phyloP scores from a whole-genome alignment of 208 protist species.

The Trypanosoma vivax region DNA sequence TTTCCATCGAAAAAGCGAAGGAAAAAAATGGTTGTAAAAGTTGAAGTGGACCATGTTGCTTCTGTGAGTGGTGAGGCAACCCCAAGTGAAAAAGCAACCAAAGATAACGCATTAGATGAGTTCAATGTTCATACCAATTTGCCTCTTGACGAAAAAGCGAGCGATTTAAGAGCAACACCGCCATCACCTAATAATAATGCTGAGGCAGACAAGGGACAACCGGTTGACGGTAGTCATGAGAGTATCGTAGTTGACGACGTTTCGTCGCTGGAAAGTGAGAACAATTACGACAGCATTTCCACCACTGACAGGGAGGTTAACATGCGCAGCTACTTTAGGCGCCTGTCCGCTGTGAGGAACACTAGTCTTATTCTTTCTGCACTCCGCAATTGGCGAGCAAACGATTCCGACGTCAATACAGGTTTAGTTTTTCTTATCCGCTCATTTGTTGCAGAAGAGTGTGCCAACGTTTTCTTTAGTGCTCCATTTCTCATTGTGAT shows the following conservation, averaged over 20 bases:
- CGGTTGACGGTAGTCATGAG: neutral
- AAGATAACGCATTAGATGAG: constrained; percentile 27
- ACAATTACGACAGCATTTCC: constrained; percentile 37
- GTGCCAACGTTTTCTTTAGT: constrained; percentile 61
- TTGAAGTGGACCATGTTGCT: constrained; percentile 26
- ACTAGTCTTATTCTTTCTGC: constrained; percentile 53
- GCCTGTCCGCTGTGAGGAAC: constrained; percentile 62
- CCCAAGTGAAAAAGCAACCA: constrained; percentile 2
- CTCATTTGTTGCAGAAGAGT: constrained; percentile 40
- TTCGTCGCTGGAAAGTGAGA: constrained; percentile 25
- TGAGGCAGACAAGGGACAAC: neutral
- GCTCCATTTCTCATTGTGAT: constrained; percentile 67
- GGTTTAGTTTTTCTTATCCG: constrained; percentile 71
- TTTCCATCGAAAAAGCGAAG: constrained; percentile 40
- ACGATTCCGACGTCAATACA: constrained; percentile 75
- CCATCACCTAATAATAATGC: constrained; percentile 1
- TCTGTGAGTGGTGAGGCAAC: constrained; percentile 4
- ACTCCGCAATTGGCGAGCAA: constrained; percentile 70
- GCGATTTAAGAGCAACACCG: no score
- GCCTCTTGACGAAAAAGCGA: no score
- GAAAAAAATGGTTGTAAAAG: constrained; percentile 14
- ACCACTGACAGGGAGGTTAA: constrained; percentile 70
- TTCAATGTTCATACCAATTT: no score
- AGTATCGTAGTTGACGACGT: constrained; percentile 11
- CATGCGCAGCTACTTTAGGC: constrained; percentile 59